phyloP scores from a whole-genome alignment of 441 rosid genomes.

The Bruguiera hainesii region DNA sequence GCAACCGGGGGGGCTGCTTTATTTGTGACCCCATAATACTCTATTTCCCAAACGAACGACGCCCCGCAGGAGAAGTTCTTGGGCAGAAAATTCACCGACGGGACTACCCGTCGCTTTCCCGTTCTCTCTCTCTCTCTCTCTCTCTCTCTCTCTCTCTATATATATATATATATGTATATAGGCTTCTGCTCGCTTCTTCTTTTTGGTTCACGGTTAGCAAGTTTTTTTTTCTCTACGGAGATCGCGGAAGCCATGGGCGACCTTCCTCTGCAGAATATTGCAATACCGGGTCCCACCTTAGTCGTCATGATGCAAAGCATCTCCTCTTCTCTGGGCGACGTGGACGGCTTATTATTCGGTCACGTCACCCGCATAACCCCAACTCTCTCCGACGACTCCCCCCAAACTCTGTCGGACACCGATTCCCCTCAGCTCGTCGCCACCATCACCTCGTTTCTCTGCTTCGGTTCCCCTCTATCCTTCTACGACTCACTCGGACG shows the following conservation, averaged over 20 bases:
- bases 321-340: slow-evolving; percentile 58
- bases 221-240: background rate
- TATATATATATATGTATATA: background rate
- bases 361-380: slow-evolving; percentile 43
- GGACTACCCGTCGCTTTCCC: too few species aligned
- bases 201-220: background rate
- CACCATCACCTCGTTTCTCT: slow-evolving; percentile 63
- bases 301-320: slow-evolving; percentile 70
- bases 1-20: too few species aligned
- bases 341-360: slow-evolving; percentile 81
- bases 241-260: slow-evolving; percentile 45
- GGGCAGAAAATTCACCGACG: too few species aligned
- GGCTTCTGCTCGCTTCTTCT: background rate
- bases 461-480: slow-evolving; percentile 51
- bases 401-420: slow-evolving; percentile 20
- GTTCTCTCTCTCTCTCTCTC: too few species aligned
- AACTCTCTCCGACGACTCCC: slow-evolving; percentile 22
- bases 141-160: too few species aligned
- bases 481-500: slow-evolving; percentile 66
- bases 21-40: too few species aligned
- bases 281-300: slow-evolving; percentile 70
- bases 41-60: too few species aligned
- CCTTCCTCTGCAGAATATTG: slow-evolving; percentile 46
- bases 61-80: too few species aligned
- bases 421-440: slow-evolving; percentile 49